These are phyloP conservation scores for Orobanche coerulescens DNA, from an alignment of 257 asterid species.

Conservation along the genomic window DNA sequence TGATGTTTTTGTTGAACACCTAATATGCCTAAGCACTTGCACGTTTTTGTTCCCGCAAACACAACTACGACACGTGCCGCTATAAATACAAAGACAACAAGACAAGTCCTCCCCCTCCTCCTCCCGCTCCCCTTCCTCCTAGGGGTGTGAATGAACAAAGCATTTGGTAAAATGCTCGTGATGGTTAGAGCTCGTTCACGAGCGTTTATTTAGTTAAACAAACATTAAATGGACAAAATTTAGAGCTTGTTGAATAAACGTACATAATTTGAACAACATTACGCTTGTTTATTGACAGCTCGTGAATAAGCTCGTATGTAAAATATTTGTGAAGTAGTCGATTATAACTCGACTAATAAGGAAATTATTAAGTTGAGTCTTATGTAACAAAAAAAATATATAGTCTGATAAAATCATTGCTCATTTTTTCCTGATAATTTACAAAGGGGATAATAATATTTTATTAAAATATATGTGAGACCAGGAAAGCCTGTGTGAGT, in stretches of 20 bases:
- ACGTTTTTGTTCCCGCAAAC: too few species aligned
- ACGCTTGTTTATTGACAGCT: not conserved
- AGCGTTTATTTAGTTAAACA: not conserved
- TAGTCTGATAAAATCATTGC: not conserved
- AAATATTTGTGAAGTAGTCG: not conserved
- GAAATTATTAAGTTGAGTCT: not conserved
- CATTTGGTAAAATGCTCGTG: not conserved
- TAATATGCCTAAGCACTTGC: too few species aligned
- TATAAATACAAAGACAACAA: too few species aligned
- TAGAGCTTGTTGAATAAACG: not conserved
- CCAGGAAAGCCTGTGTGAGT: too few species aligned
- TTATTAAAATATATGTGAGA: not conserved
- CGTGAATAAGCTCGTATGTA: not conserved
- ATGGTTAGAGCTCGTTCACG: not conserved
- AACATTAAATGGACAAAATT: not conserved
- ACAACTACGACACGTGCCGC: too few species aligned
- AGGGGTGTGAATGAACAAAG: not conserved
- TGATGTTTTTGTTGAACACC: too few species aligned
- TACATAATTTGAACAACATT: not conserved
- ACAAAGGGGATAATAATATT: not conserved
- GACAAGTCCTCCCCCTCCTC: too few species aligned
- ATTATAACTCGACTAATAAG: not conserved
- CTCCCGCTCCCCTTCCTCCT: too few species aligned
- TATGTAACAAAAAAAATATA: not conserved
- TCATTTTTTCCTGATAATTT: not conserved